These are phyloP conservation scores for Colletotrichum paranaense DNA, from an alignment of 2,329 filamentous ascomycete genomes.

Conservation along the genomic window DNA sequence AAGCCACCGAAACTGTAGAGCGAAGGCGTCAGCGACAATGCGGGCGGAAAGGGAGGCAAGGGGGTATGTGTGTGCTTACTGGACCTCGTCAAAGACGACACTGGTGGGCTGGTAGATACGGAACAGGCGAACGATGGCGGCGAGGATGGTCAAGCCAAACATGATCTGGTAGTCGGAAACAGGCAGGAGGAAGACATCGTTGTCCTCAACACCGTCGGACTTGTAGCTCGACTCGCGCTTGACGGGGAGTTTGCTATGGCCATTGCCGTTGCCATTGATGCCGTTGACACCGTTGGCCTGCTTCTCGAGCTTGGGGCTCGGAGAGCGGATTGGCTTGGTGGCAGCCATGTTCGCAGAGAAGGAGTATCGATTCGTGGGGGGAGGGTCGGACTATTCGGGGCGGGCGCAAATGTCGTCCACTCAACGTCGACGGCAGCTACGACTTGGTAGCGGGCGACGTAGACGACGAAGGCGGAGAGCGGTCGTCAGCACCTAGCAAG, in stretches of 20 bases:
- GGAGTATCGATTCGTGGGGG: not conserved
- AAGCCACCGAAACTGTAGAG: slow-evolving; percentile 89
- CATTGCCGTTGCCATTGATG: slow-evolving; percentile 7
- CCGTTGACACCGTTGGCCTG: slow-evolving; percentile 38
- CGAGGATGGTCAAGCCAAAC: slow-evolving; percentile 77
- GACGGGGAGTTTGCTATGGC: slow-evolving; percentile 37
- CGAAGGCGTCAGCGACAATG: slow-evolving; percentile 5
- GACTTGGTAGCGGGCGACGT: slow-evolving; percentile 3
- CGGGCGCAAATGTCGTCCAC: not conserved
- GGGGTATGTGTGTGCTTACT: slow-evolving; percentile 71
- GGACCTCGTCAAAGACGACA: slow-evolving; percentile 99
- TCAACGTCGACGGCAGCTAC: slow-evolving; percentile 3
- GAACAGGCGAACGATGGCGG: slow-evolving; percentile 86
- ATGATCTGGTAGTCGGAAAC: slow-evolving; percentile 85
- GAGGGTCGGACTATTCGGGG: not conserved
- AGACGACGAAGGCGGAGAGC: slow-evolving; percentile 8
- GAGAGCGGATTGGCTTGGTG: slow-evolving; percentile 21
- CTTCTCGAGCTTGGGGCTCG: slow-evolving; percentile 41
- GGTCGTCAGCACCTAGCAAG: not conserved
- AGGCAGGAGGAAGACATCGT: slow-evolving; percentile 92
- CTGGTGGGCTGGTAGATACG: slow-evolving; percentile 96
- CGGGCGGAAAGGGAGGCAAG: not conserved
- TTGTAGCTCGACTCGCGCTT: slow-evolving; percentile 68
- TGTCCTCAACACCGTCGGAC: slow-evolving; percentile 84
- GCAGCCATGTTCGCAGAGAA: slow-evolving; percentile 20